These are phyloP conservation scores for Globisporangium megalacanthum DNA, from an alignment of 352 stramenopile species.

Conservation along the genomic window DNA sequence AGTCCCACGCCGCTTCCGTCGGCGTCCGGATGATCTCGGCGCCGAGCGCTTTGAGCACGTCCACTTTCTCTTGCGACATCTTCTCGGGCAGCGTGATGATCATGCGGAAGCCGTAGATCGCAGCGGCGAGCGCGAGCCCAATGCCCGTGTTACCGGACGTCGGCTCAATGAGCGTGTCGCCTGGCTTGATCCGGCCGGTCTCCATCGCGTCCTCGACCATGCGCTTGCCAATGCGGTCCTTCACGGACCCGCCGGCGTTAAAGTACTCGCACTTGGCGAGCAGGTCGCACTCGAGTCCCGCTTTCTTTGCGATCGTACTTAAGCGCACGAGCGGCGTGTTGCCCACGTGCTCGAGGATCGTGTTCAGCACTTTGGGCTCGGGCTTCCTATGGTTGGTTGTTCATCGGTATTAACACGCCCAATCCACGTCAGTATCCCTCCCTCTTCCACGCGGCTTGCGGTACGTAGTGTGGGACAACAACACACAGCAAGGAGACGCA, in stretches of 20 bases:
- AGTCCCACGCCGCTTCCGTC: conserved; percentile 94
- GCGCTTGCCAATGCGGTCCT: conserved; percentile 86
- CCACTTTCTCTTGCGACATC: conserved; percentile 96
- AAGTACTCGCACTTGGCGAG: conserved; percentile 97
- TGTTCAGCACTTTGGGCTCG: conserved; percentile 88
- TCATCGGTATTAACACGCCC: too few relatives aligned
- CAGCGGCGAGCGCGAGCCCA: conserved; percentile 93
- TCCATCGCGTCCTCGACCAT: conserved; percentile 93
- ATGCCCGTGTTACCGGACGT: conserved; percentile 98
- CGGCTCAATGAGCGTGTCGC: conserved; percentile 95
- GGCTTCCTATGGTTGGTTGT: conserved; percentile 16
- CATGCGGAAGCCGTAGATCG: conserved; percentile 93
- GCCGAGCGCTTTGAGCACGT: conserved; percentile 93
- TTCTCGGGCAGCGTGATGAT: conserved; percentile 92
- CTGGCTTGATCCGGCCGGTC: conserved; percentile 88
- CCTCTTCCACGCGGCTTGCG: too few relatives aligned
- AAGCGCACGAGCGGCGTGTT: conserved; percentile 93
- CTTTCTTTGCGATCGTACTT: conserved; percentile 84
- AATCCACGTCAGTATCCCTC: too few relatives aligned
- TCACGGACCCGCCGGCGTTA: conserved; percentile 89
- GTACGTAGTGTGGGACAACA: background rate
- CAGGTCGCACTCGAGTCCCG: conserved; percentile 86
- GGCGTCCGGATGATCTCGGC: conserved; percentile 95
- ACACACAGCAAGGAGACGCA: conserved; percentile 13
- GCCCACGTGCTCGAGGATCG: conserved; percentile 92